Evolutionary conservation across 2,329 filamentous ascomycete genomes (phyloP).

Genomic region (Aspergillus flavus): DNA sequence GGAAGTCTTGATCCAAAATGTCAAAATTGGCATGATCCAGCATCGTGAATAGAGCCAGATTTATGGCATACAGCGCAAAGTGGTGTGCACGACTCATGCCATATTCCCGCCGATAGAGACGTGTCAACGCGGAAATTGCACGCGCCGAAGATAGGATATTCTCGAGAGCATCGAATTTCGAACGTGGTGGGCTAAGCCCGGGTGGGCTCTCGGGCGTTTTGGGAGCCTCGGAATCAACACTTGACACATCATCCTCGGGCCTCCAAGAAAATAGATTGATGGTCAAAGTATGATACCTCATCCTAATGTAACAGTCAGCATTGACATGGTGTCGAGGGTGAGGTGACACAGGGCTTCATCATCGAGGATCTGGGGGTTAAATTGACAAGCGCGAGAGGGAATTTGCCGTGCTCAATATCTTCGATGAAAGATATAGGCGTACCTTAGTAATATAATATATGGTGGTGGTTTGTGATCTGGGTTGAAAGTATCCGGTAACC

Average conservation of each 20-base stretch:
- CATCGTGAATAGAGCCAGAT: conserved; percentile 40
- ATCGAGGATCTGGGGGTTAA: not conserved
- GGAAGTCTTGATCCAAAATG: conserved; percentile 38
- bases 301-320: conserved; percentile 25
- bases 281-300: conserved; percentile 38
- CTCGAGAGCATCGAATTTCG: conserved; percentile 25
- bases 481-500: conserved; percentile 34
- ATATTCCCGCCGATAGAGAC: conserved; percentile 36
- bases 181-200: conserved; percentile 14
- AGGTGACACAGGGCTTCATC: not conserved
- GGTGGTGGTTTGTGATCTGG: conserved; percentile 30
- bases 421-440: not conserved
- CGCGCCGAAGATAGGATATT: conserved; percentile 35
- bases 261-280: conserved; percentile 41
- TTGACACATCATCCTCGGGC: conserved; percentile 20
- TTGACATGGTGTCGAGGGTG: not conserved
- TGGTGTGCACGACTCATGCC: conserved; percentile 39
- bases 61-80: conserved; percentile 43
- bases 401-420: not conserved
- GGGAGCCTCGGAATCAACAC: conserved; percentile 22
- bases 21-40: conserved; percentile 33
- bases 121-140: conserved; percentile 32
- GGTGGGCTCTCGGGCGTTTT: conserved; percentile 35
- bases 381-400: not conserved
- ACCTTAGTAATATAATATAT: conserved; percentile 39